Conservation (phyloP, 179 eudicot species). For the Spinacia oleracea region DNA sequence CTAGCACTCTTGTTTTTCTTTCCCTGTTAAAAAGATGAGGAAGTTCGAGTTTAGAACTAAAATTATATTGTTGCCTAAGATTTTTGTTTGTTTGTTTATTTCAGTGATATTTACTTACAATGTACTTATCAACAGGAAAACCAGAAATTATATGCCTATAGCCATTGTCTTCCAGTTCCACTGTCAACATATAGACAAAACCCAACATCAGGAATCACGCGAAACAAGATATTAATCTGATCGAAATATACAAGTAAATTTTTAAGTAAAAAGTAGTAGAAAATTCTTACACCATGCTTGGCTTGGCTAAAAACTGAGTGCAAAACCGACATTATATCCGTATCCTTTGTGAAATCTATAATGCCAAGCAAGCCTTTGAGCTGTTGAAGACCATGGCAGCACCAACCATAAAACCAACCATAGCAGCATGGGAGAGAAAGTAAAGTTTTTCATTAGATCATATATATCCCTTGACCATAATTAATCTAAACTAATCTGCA, state of each 20-base stretch:
- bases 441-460: not conserved
- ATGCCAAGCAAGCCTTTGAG: conserved; percentile 37
- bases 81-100: too few relatives aligned
- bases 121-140: conserved; percentile 27
- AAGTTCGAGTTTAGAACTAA: not conserved
- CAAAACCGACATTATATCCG: conserved; percentile 29
- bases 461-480: not conserved
- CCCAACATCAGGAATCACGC: not conserved
- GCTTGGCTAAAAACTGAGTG: conserved; percentile 29
- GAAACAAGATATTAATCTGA: not conserved
- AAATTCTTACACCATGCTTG: conserved; percentile 16
- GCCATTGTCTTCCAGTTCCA: conserved; percentile 35
- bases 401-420: conserved; percentile 39
- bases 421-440: conserved; percentile 33
- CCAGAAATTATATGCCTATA: conserved; percentile 35
- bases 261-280: not conserved
- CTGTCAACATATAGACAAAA: conserved; percentile 20
- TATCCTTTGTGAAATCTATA: conserved; percentile 23
- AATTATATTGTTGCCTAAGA: not conserved
- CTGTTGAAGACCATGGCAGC: conserved; percentile 39
- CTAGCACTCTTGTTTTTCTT: conserved; percentile 33
- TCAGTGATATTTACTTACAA: conserved; percentile 20
- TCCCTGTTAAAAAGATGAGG: conserved; percentile 19
- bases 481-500: not conserved
- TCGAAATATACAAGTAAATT: not conserved